Evolutionary conservation across 495 filamentous ascomycete species (phyloP).

Genomic region (Hyaloscypha finlandica): DNA sequence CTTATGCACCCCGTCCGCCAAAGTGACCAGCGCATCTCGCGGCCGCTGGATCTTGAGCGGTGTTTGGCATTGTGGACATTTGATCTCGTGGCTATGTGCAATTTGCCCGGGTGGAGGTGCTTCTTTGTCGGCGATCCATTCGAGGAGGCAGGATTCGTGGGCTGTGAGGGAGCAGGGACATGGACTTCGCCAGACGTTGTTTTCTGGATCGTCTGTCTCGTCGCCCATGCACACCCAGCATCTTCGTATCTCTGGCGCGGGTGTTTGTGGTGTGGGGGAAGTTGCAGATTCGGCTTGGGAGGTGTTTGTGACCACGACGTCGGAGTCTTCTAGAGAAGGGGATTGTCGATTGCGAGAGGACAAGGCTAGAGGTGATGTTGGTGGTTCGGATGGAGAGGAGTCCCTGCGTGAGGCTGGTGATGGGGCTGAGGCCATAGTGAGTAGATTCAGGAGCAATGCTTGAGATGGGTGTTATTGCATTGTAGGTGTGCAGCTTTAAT

Average conservation of each 20-base stretch:
- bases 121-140: constrained; percentile 88
- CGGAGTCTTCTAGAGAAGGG: neutral
- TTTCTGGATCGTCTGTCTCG: constrained; percentile 72
- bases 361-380: neutral
- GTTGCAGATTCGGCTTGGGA: neutral
- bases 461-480: neutral
- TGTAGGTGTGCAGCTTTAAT: neutral
- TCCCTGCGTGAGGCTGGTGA: constrained; percentile 14
- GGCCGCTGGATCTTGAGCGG: constrained; percentile 75
- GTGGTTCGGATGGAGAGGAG: constrained; percentile 1
- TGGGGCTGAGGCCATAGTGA: constrained; percentile 15
- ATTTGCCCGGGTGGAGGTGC: constrained; percentile 50
- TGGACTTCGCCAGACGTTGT: constrained; percentile 78
- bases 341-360: neutral
- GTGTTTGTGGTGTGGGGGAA: constrained; percentile 11
- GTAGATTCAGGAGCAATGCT: neutral
- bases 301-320: neutral
- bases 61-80: constrained; percentile 86
- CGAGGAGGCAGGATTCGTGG: constrained; percentile 86
- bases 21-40: constrained; percentile 63
- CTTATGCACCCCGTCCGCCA: constrained; percentile 53
- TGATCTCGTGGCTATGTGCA: constrained; percentile 52
- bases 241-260: constrained; percentile 29
- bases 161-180: constrained; percentile 88
- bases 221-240: constrained; percentile 95